Base-by-base conservation (phyloP, 2,329 filamentous ascomycete species). In the Clonostachys byssicola region DNA sequence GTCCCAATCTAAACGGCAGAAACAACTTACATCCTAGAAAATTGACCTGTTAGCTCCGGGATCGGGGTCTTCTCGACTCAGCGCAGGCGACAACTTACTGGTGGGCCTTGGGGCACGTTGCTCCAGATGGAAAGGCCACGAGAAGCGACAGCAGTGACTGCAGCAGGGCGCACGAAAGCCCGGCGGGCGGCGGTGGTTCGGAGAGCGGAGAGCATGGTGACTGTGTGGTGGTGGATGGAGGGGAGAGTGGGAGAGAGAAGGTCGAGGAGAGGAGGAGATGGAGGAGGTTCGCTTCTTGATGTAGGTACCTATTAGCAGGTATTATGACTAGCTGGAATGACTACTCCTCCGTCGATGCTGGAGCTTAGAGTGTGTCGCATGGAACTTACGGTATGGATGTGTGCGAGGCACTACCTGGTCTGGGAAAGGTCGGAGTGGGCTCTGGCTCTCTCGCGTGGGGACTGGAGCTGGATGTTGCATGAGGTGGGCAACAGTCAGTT, bases 91-190 rank as follows among this genome's bases (percentile, higher is more conserved):
- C 23, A 30, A 49, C 88, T 72, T 83, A 94, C 91, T 65, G 92
- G 92, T 81, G 92, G 92, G 54, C 92, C 92, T 74, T 96, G 89
- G 57, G 89, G 86, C 47, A 97, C 90, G 62, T 88, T 87, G 64
- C 89, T 83, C 92, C 92, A 97, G 57, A 88, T 89, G 51, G 91
- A 96, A 58, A 82, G 85, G 55, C 85, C 67, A 54, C 77, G 80
- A 54, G 66, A 68, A 49, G 66, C 62, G 43, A 72, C 60, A 56
- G 65, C 45, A 12, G 43, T 66, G 56, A 70, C 57, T 52, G 67
- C 60, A 41, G 67, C 64, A 51, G 64, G 62, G 52, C 68, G 70
- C 52, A 67, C 59, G 51, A 63, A 65, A 57, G 68, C 72, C 61
- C 73, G 74, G 59, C 79, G 73, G 62, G 72, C 69, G 36, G 47